Evolutionary conservation across 148 eudicot species (phyloP).

Genomic region (Polygonum maritimum): DNA sequence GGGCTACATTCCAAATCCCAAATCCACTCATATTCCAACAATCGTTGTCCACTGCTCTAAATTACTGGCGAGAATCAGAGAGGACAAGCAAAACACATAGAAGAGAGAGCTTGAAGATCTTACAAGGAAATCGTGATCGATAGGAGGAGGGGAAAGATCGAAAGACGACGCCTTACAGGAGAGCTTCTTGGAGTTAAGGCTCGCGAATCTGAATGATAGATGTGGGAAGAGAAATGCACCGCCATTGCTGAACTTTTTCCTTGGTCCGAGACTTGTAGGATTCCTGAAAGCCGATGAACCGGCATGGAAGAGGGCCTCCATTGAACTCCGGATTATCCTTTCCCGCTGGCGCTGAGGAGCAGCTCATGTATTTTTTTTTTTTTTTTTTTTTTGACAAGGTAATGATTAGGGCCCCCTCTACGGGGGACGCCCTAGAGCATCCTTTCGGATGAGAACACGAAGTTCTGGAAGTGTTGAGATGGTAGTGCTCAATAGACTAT

Average conservation of each 20-base stretch:
- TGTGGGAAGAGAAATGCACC: neutral
- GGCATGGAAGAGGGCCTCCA: neutral
- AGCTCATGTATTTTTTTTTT: no score
- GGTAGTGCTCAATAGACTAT: no score
- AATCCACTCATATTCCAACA: neutral
- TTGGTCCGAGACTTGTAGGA: neutral
- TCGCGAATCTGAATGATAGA: neutral
- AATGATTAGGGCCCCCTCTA: no score
- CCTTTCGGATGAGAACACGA: no score
- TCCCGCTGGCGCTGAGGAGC: neutral
- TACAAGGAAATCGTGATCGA: slow-evolving; percentile 56
- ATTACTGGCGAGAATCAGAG: neutral
- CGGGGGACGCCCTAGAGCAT: no score
- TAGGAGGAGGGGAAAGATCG: slow-evolving; percentile 32
- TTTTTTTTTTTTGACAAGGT: no score
- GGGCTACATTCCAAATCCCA: neutral
- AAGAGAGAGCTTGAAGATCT: slow-evolving; percentile 1
- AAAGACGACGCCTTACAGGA: slow-evolving; percentile 29
- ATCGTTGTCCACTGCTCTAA: neutral
- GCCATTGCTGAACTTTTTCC: neutral
- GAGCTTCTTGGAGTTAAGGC: neutral
- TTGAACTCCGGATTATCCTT: slow-evolving; percentile 1
- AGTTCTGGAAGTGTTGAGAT: no score
- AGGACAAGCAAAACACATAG: neutral
- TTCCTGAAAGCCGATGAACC: neutral